phyloP scores from a whole-genome alignment of 495 filamentous ascomycete genomes.

The Hypoxylon subgilvum region DNA sequence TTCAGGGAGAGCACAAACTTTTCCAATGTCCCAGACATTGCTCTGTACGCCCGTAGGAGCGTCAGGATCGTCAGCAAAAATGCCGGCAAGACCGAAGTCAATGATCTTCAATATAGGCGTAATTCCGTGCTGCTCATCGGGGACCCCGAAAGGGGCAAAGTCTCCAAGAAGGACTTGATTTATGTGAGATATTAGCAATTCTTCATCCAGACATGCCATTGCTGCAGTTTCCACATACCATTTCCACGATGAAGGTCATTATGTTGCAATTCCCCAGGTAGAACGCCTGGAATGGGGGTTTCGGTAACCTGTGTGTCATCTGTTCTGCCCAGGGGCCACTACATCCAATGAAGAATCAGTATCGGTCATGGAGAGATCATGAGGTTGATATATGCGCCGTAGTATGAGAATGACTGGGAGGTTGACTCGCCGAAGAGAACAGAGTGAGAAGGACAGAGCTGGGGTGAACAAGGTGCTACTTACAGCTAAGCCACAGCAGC shows the following conservation, averaged over 20 bases:
- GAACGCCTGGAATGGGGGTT: not conserved
- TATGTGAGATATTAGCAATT: not conserved
- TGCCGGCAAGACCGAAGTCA: conserved; percentile 18
- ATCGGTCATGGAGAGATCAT: not conserved
- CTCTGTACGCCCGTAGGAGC: not conserved
- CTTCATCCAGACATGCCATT: not conserved
- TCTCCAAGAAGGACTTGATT: conserved; percentile 19
- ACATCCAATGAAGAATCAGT: not conserved
- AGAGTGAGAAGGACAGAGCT: not conserved
- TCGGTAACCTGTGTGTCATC: not conserved
- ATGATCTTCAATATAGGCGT: conserved; percentile 24
- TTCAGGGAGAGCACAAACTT: conserved; percentile 6
- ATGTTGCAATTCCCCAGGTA: not conserved
- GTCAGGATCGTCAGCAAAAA: not conserved
- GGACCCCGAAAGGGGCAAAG: not conserved
- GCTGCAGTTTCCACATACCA: conserved; percentile 5
- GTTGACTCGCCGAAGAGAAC: not conserved
- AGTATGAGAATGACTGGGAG: not conserved
- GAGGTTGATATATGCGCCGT: not conserved
- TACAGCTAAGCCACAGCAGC: conserved; percentile 15
- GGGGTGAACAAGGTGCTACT: not conserved
- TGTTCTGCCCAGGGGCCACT: conserved; percentile 2
- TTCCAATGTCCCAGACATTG: conserved; percentile 5
- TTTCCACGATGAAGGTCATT: conserved; percentile 16
- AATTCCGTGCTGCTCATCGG: conserved; percentile 19